Evolutionary conservation across 23 red algal genomes (phyloP), one percentile per base, ranked within the genome.

Genomic region (Agarophyton chilense): DNA sequence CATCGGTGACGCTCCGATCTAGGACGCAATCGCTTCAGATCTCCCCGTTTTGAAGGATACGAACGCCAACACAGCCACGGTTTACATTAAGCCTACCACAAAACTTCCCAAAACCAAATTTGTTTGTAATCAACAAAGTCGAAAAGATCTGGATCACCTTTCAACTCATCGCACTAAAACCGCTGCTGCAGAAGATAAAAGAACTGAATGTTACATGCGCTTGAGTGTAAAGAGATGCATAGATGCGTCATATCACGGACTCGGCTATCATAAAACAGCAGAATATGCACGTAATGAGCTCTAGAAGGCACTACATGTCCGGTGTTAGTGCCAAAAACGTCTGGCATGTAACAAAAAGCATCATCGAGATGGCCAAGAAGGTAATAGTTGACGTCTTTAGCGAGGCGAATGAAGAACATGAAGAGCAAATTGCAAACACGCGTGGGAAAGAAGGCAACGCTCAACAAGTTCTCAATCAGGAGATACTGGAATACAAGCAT

Each of bases 201-300:
- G 41, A 0, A 36, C 50, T 85, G n/a, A 0, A 85, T 33, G 47
- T 24, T 9, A 67, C 58, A 71, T 85, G 81, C 61, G 57, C 12
- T 72, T 18, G n/a, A 18, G 81, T 85, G 12, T 5, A 56, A 42
- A 47, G 0, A 65, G 50, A 2, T 22, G 43, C 43, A 22, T 45
- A 26, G 29, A 44, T 19, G 25, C 54, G 81, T 19, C 81, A 67
- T 43, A 36, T 85, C 12, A 65, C 81, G 17, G 81, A 71, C 39
- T 10, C 19, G 2, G 25, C 7, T 0, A 13, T 67, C 16, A 0
- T 43, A 19, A 22, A 65, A 28, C 32, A 85, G 41, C 56, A 85
- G 56, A 21, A 0, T 65, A 29, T 29, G 57, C 70, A 67, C 46
- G 56, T 13, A 16, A 52, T 68, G n/a, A 28, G 22, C 21, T 85